Evolutionary conservation across 768 basidiomycete genomes (phyloP).

Genomic region (Lentinus tigrinus): DNA sequence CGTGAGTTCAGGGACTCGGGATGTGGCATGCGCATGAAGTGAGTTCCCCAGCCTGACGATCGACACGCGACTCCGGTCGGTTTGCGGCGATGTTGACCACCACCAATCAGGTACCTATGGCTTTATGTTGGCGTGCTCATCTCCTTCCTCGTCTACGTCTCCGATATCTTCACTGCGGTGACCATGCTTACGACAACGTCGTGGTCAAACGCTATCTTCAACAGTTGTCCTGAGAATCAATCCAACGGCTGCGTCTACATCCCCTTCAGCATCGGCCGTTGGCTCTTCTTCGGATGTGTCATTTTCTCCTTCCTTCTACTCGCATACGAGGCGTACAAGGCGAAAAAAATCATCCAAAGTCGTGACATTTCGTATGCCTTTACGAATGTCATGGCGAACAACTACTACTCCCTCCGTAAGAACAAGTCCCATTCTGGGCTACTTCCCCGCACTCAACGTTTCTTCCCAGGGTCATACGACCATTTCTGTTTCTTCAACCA

Average conservation of each 20-base stretch:
- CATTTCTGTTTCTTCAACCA: conserved; percentile 99
- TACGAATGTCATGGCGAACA: conserved; percentile 95
- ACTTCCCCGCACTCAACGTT: not conserved
- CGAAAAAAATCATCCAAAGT: conserved; percentile 91
- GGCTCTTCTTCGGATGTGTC: conserved; percentile 98
- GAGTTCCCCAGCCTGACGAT: conserved; percentile 12
- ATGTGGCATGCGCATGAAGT: conserved; percentile 87
- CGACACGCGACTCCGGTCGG: not conserved
- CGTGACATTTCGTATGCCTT: conserved; percentile 98
- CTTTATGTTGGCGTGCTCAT: conserved; percentile 92
- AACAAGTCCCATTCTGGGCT: conserved; percentile 13
- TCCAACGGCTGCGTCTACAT: conserved; percentile 75
- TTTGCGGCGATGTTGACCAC: not conserved
- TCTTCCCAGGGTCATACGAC: conserved; percentile 77
- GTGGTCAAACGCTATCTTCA: conserved; percentile 92
- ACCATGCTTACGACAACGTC: conserved; percentile 90
- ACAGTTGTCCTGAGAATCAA: conserved; percentile 57
- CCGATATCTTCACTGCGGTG: conserved; percentile 96
- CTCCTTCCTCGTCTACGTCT: conserved; percentile 93
- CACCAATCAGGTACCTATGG: conserved; percentile 74
- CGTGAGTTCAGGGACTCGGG: conserved; percentile 89
- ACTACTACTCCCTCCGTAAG: conserved; percentile 94
- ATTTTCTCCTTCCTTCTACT: conserved; percentile 95
- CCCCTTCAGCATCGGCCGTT: conserved; percentile 86
- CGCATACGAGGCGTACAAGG: conserved; percentile 88